Conservation (phyloP, 169 alveolate species). For the Plasmodium reichenowi region DNA sequence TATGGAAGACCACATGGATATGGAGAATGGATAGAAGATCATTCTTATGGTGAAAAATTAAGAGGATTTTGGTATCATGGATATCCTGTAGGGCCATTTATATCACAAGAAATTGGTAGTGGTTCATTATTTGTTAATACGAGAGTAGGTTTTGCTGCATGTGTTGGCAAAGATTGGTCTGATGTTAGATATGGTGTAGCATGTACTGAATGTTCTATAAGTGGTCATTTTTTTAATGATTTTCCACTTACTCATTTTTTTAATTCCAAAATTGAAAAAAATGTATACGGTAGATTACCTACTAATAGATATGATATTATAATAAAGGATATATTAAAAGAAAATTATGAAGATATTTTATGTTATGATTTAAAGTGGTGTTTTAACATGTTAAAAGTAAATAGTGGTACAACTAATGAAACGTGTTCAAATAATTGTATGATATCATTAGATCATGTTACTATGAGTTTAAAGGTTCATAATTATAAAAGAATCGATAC, state of each 20-base stretch:
- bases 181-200: conserved; percentile 87
- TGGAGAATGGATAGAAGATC: conserved; percentile 93
- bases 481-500: conserved; percentile 49
- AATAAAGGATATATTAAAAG: conserved; percentile 69
- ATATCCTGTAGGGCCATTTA: conserved; percentile 91
- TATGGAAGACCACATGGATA: conserved; percentile 91
- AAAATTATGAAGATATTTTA: conserved; percentile 52
- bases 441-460: conserved; percentile 71
- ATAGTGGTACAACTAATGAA: conserved; percentile 65
- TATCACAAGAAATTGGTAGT: conserved; percentile 91
- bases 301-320: conserved; percentile 70
- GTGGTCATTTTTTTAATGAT: conserved; percentile 90
- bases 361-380: conserved; percentile 71
- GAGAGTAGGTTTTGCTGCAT: conserved; percentile 87
- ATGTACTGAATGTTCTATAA: conserved; percentile 90
- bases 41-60: conserved; percentile 88
- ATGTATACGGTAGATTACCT: conserved; percentile 71
- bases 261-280: conserved; percentile 79
- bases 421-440: conserved; percentile 48
- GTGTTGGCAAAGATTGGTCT: conserved; percentile 76
- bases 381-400: conserved; percentile 71
- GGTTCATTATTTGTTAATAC: conserved; percentile 87
- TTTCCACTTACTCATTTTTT: conserved; percentile 88
- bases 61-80: conserved; percentile 92
- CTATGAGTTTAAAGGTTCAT: conserved; percentile 67